Conservation (phyloP, 2,329 filamentous ascomycete genomes). For the Neonectria ditissima region DNA sequence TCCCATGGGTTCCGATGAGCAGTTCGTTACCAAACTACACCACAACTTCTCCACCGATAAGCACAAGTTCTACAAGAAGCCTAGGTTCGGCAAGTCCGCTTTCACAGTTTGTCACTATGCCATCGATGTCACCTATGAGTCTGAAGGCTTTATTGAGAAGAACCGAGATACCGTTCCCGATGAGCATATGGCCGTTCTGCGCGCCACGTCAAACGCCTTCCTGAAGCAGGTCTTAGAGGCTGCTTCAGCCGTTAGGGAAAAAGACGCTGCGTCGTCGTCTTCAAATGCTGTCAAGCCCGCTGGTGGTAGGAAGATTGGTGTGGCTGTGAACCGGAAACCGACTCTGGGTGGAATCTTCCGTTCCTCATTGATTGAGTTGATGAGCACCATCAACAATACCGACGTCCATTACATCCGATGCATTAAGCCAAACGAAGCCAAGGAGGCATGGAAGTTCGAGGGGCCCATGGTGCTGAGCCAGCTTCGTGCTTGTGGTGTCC, state of each 20-base stretch:
- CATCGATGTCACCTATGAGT: conserved; percentile 97
- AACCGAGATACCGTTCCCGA: conserved; percentile 98
- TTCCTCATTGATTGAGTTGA: conserved; percentile 96
- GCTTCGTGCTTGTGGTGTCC: conserved; percentile 95
- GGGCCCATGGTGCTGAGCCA: conserved; percentile 99
- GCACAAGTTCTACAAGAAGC: conserved; percentile 98
- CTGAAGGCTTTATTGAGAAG: conserved; percentile 99
- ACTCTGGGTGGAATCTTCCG: conserved; percentile 99
- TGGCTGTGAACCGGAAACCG: conserved; percentile 94
- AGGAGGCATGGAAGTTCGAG: conserved; percentile 97
- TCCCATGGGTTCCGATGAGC: conserved; percentile 97
- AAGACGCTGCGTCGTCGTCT: conserved; percentile 76
- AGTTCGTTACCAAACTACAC: conserved; percentile 96
- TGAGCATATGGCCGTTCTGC: conserved; percentile 95
- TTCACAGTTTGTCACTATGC: conserved; percentile 99
- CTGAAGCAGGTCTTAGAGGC: conserved; percentile 86
- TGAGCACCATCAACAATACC: conserved; percentile 97
- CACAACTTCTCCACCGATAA: conserved; percentile 92
- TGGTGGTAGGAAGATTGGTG: conserved; percentile 86
- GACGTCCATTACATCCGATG: conserved; percentile 99
- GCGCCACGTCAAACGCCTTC: conserved; percentile 86
- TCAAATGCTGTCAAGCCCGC: conserved; percentile 82
- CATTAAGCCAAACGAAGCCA: conserved; percentile 98
- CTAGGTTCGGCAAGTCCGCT: conserved; percentile 94
- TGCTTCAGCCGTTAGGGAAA: conserved; percentile 88